A percentile compares a stretch with the other conserved stretches of the same genome.
Evolutionary conservation across 164 flowering plant genomes (phyloP).

Genomic region (Piper betle): DNA sequence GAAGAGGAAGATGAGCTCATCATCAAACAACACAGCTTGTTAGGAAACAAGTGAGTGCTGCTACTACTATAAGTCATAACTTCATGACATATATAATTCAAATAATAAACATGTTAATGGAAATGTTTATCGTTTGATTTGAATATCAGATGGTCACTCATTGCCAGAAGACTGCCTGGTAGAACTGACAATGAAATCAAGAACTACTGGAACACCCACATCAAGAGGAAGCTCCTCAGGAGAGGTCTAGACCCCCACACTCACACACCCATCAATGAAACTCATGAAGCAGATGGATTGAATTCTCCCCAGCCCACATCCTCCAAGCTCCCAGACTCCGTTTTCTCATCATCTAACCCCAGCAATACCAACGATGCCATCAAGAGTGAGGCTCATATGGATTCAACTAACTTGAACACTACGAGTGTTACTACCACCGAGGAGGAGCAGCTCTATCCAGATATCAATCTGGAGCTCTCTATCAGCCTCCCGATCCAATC

Average conservation of each 20-base stretch:
- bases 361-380: neutral
- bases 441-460: slow-evolving; percentile 1
- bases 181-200: slow-evolving; percentile 55
- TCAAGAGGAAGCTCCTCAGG: slow-evolving; percentile 36
- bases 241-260: slow-evolving; percentile 37
- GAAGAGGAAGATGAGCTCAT: slow-evolving; percentile 27
- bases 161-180: slow-evolving; percentile 45
- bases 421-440: slow-evolving; percentile 13
- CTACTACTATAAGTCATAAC: too few relatives aligned
- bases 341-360: neutral
- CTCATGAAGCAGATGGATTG: neutral
- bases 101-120: too few relatives aligned
- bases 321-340: neutral
- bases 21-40: slow-evolving; percentile 19
- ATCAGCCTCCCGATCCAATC: slow-evolving; percentile 16
- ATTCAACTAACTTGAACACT: slow-evolving; percentile 9
- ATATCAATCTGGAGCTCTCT: slow-evolving; percentile 18
- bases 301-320: neutral
- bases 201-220: slow-evolving; percentile 55
- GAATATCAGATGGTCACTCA: slow-evolving; percentile 37
- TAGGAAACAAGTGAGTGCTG: slow-evolving; percentile 19
- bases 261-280: slow-evolving; percentile 17
- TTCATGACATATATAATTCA: too few relatives aligned
- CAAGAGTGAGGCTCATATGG: neutral
- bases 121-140: too few relatives aligned